phyloP scores from a whole-genome alignment of 257 asterid species.

The Petunia axillaris region DNA sequence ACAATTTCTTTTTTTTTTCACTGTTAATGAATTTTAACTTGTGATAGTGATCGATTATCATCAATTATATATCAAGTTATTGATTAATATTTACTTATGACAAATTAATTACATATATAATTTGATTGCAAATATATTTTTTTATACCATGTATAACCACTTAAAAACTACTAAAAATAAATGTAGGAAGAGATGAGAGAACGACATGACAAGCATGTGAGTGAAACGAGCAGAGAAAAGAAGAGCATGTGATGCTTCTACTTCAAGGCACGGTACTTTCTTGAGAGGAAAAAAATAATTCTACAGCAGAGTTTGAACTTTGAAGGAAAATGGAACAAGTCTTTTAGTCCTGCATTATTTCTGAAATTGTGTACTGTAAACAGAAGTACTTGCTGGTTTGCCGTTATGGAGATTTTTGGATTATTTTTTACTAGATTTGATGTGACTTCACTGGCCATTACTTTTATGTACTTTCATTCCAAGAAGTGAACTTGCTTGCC shows the following conservation, averaged over 20 bases:
- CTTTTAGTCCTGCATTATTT: background rate
- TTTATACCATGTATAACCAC: too few species aligned
- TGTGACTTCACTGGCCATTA: background rate
- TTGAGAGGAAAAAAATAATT: background rate
- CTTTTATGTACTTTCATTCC: background rate
- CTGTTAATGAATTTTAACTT: too few species aligned
- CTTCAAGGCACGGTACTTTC: background rate
- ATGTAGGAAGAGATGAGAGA: background rate
- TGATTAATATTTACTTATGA: too few species aligned
- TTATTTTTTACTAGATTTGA: background rate
- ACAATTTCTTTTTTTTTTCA: too few species aligned
- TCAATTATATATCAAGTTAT: too few species aligned
- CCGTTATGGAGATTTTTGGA: background rate
- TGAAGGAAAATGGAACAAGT: background rate
- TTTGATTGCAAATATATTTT: too few species aligned
- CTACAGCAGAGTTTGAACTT: background rate
- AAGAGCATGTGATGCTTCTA: background rate
- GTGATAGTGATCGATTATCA: too few species aligned
- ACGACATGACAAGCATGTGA: background rate
- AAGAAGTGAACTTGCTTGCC: too few species aligned
- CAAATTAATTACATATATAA: too few species aligned
- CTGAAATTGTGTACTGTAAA: background rate
- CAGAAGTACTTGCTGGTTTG: background rate
- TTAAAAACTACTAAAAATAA: too few species aligned
- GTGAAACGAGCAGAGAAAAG: too few species aligned